A percentile compares a stretch with the other conserved stretches of the same genome.
Evolutionary conservation across 164 flowering plant genomes (phyloP).

Genomic region (Tetracentron sinense): DNA sequence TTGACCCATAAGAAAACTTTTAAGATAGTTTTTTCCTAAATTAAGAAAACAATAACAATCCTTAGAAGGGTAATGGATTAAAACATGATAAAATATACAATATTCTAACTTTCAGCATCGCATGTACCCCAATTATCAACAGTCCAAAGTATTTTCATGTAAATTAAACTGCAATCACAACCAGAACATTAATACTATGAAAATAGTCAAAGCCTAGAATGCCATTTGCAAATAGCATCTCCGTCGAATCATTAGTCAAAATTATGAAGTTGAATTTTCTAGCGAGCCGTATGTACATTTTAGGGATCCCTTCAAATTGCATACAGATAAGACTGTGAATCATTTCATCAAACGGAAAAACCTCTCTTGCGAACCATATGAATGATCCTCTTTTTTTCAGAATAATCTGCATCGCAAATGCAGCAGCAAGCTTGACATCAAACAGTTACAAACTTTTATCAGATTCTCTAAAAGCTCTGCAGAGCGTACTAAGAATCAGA

Average conservation of each 20-base stretch:
- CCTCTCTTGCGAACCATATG: no score
- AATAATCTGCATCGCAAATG: background rate
- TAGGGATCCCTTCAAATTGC: no score
- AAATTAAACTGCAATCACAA: background rate
- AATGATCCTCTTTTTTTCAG: background rate
- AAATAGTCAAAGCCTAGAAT: background rate
- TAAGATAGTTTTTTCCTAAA: background rate
- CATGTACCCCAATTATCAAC: background rate
- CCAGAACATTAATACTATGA: background rate
- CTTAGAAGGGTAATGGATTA: background rate
- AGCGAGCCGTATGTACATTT: no score
- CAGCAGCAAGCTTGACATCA: background rate
- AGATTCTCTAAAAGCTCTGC: background rate
- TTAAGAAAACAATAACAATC: background rate
- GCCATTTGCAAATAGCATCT: background rate
- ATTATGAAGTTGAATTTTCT: background rate
- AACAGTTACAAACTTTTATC: background rate
- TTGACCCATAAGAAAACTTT: background rate
- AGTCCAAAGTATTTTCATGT: background rate
- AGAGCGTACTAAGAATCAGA: background rate
- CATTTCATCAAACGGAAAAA: no score
- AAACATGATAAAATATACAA: background rate
- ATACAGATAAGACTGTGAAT: no score
- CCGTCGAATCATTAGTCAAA: background rate
- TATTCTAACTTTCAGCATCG: background rate